These are phyloP conservation scores for Cutaneotrichosporon cavernicola DNA, from an alignment of 1,284 basidiomycete genomes.

Conservation along the genomic window DNA sequence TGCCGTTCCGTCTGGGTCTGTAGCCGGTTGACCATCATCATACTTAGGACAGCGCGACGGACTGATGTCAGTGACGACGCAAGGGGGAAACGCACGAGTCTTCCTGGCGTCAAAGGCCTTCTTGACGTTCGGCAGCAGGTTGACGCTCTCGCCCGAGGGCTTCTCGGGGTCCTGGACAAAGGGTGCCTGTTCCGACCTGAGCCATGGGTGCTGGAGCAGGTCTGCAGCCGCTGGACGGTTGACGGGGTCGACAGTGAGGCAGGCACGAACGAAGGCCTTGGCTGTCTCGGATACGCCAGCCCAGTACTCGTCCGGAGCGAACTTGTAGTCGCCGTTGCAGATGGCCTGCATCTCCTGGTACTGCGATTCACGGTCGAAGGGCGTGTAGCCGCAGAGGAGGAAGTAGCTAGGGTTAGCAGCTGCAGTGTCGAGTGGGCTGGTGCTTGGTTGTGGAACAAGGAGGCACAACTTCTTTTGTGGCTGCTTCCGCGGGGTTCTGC, in stretches of 20 bases:
- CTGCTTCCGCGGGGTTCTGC: too few species aligned
- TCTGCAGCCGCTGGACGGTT: constrained; percentile 73
- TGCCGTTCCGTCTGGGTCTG: constrained; percentile 43
- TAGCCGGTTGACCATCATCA: constrained; percentile 80
- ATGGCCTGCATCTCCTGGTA: constrained; percentile 90
- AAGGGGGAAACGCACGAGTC: constrained; percentile 63
- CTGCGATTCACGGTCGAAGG: constrained; percentile 86
- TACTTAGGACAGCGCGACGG: constrained; percentile 79
- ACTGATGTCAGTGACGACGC: constrained; percentile 55
- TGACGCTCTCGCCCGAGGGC: constrained; percentile 64
- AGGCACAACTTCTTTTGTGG: not conserved
- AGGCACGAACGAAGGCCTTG: constrained; percentile 73
- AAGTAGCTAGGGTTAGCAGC: constrained; percentile 61
- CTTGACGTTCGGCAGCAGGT: constrained; percentile 83
- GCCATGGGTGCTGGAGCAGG: constrained; percentile 75
- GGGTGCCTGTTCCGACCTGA: constrained; percentile 51
- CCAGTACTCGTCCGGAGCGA: constrained; percentile 88
- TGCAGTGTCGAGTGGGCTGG: not conserved
- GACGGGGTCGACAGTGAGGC: constrained; percentile 77
- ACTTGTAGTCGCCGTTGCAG: constrained; percentile 84
- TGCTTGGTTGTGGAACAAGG: not conserved
- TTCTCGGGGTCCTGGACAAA: constrained; percentile 62
- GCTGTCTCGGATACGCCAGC: constrained; percentile 75
- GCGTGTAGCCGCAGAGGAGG: constrained; percentile 90
- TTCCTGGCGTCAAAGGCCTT: constrained; percentile 82